phyloP scores from a whole-genome alignment of 2,329 filamentous ascomycete genomes.

The Xylariaceae sp. region DNA sequence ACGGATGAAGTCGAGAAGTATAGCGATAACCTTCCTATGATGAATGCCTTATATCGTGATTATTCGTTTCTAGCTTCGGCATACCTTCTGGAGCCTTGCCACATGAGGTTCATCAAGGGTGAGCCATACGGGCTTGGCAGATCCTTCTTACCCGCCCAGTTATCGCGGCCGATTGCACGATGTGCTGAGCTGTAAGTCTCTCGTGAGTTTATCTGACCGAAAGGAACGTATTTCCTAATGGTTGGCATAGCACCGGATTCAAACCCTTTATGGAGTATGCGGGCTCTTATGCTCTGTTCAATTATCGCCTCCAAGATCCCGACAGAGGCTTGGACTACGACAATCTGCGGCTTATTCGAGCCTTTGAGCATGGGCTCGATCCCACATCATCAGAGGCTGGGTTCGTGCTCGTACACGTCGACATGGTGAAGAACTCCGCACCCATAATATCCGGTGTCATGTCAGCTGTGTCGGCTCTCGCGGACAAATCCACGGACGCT shows the following conservation, averaged over 20 bases:
- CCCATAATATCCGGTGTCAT: constrained; percentile 72
- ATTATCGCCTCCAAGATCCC: constrained; percentile 61
- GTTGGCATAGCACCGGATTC: constrained; percentile 59
- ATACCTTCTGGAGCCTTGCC: constrained; percentile 89
- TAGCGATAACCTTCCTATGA: constrained; percentile 68
- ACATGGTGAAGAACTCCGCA: constrained; percentile 88
- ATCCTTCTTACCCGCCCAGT: constrained; percentile 67
- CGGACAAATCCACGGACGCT: constrained; percentile 32
- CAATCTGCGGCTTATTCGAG: constrained; percentile 80
- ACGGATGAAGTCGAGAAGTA: constrained; percentile 71
- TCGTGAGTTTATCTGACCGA: background rate
- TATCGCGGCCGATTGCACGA: constrained; percentile 78
- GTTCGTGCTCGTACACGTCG: constrained; percentile 92
- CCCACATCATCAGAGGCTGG: constrained; percentile 86
- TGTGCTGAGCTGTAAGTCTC: constrained; percentile 78
- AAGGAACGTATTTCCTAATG: constrained; percentile 1
- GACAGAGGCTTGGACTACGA: constrained; percentile 56
- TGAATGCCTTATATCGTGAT: constrained; percentile 87
- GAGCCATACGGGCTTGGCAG: constrained; percentile 77
- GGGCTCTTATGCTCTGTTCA: constrained; percentile 66
- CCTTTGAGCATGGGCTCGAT: constrained; percentile 87
- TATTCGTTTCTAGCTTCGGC: constrained; percentile 89
- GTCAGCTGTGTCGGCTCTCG: constrained; percentile 52
- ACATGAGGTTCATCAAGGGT: constrained; percentile 67
- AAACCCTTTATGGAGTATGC: constrained; percentile 91